Percentiles rank a stretch among this genome's conserved stretches.
phyloP scores from a whole-genome alignment of 2,329 filamentous ascomycete species.

The Aspergillus sojae region DNA sequence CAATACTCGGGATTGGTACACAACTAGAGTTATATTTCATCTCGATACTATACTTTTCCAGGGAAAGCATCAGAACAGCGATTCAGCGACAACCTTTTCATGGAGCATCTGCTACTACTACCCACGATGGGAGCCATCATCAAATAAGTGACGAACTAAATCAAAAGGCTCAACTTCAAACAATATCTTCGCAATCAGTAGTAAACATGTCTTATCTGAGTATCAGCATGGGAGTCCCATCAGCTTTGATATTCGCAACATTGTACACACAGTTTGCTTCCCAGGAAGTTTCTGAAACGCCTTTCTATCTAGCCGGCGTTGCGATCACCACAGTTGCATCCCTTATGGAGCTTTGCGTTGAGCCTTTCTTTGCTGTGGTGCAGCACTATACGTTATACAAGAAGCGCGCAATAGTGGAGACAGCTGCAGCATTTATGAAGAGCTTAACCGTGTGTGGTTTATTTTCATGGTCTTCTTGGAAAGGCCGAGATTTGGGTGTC shows the following conservation, averaged over 20 bases:
- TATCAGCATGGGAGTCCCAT: conserved; percentile 66
- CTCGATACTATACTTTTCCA: conserved; percentile 89
- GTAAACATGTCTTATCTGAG: conserved; percentile 88
- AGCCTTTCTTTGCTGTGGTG: conserved; percentile 86
- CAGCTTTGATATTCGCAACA: conserved; percentile 66
- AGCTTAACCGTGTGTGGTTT: conserved; percentile 73
- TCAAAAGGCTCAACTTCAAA: conserved; percentile 24
- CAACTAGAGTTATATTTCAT: conserved; percentile 93
- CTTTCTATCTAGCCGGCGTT: conserved; percentile 64
- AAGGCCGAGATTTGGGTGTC: conserved; percentile 65
- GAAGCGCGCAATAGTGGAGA: conserved; percentile 79
- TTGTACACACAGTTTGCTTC: conserved; percentile 65
- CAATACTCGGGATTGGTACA: conserved; percentile 79
- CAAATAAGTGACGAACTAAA: conserved; percentile 11
- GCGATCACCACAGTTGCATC: conserved; percentile 60
- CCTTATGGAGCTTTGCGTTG: conserved; percentile 75
- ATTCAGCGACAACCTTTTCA: conserved; percentile 73
- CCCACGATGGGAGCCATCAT: conserved; percentile 13
- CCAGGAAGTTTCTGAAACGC: conserved; percentile 56
- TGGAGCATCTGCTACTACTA: conserved; percentile 16
- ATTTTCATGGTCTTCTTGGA: conserved; percentile 65
- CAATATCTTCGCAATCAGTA: conserved; percentile 65
- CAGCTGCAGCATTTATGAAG: conserved; percentile 74
- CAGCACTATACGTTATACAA: conserved; percentile 81
- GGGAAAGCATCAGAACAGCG: conserved; percentile 88